Evolutionary conservation across 768 basidiomycete species (phyloP).

Genomic region (Termitomyces sp.): DNA sequence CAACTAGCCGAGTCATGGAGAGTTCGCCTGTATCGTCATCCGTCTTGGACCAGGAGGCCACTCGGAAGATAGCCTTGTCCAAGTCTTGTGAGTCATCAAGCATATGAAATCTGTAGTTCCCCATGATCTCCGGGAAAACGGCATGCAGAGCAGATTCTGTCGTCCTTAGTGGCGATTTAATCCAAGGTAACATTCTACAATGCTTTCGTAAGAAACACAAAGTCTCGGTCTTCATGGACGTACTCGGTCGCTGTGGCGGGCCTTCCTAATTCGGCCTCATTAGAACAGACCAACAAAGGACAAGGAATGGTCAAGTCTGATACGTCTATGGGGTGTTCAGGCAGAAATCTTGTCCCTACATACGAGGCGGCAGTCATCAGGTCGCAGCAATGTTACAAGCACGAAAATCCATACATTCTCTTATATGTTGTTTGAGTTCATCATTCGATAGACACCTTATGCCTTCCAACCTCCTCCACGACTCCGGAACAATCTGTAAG

Average conservation of each 20-base stretch:
- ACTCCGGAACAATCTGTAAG: conserved; percentile 38
- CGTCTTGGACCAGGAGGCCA: conserved; percentile 36
- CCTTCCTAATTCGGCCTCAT: conserved; percentile 24
- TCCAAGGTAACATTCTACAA: conserved; percentile 41
- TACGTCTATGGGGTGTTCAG: background rate
- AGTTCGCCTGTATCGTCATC: background rate
- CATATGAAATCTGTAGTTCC: conserved; percentile 34
- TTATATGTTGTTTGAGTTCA: conserved; percentile 25
- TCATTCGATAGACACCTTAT: conserved; percentile 29
- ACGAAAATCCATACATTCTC: conserved; percentile 28
- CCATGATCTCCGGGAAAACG: conserved; percentile 31
- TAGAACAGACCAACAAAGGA: conserved; percentile 23
- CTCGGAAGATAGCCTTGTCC: conserved; percentile 36
- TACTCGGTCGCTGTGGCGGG: conserved; percentile 40
- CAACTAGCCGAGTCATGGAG: conserved; percentile 23
- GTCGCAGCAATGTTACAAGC: background rate
- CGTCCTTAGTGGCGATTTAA: conserved; percentile 47
- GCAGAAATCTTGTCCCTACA: conserved; percentile 29
- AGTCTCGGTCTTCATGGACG: conserved; percentile 1
- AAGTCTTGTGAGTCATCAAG: conserved; percentile 22
- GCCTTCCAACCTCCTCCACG: conserved; percentile 45
- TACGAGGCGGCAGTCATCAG: background rate
- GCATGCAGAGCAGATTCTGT: conserved; percentile 41
- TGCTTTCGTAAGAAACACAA: background rate
- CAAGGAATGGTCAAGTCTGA: conserved; percentile 40